Evolutionary conservation across 768 basidiomycete genomes (phyloP), one percentile per base, ranked within the genome.

Genomic region (Rhizopogon vesiculosus): DNA sequence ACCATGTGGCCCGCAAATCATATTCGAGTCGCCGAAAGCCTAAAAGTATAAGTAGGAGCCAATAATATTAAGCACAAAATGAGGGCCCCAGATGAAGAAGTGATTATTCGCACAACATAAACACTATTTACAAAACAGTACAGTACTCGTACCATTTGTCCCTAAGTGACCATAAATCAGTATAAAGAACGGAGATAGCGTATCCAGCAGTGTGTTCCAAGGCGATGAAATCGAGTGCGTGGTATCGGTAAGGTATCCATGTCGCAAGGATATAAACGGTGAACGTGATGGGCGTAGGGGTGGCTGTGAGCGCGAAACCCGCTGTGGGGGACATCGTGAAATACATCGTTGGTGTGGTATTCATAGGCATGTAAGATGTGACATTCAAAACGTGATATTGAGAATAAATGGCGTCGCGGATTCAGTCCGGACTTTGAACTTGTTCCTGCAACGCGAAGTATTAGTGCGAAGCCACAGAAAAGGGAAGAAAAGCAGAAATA

Each of bases 331-430:
- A 25, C 25, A 25, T 15, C 18, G 31, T 48, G 31, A 33, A 33
- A 19, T 7, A n/a, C 18, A n/a, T 2, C 33, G 5, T 22, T 3
- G 8, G 15, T 15, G 33, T 19, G 13, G 1, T 12, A 7, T 19
- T 33, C 7, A 13, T 19, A 31, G 12, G 18, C 31, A 5, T 19
- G 18, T 35, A 35, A 49, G 19, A 48, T 51, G 45, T 41, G 19
- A 49, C 10, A 40, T 22, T 54, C 16, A 56, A 45, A 49, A 29
- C 5, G 55, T 65, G 38, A 71, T 50, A 12, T 59, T 55, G 57
- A 62, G 12, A 19, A 56, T 51, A n/a, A 45, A 45, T 13, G 18
- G 33, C 7, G 46, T 55, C 18, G 9, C 15, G 7, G 10, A 1
- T 4, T 33, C 12, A 50, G 7, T 6, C 0, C 22, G 9, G 1